A percentile compares a stretch with the other conserved stretches of the same genome.
Conservation (phyloP, 2,329 filamentous ascomycete genomes). For the Coniochaeta hoffmannii region DNA sequence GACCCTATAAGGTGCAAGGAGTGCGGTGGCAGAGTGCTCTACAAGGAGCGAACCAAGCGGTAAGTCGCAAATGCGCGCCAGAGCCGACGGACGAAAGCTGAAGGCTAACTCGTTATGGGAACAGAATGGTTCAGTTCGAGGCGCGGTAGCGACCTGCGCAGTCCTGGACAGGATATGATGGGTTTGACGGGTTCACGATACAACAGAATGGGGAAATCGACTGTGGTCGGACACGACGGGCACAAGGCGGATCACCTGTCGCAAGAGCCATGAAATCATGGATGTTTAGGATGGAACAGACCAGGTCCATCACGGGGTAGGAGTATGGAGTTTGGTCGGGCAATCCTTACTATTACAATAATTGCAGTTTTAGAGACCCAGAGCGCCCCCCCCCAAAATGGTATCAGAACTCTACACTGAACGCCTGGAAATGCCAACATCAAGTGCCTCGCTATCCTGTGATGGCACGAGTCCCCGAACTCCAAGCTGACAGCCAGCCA, state of each 20-base stretch:
- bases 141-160: conserved; percentile 64
- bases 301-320: not conserved
- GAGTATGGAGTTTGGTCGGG: conserved; percentile 1
- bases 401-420: conserved; percentile 5
- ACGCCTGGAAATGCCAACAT: not conserved
- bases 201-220: not conserved
- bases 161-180: not conserved
- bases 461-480: conserved; percentile 15
- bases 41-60: conserved; percentile 98
- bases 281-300: not conserved
- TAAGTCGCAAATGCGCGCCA: conserved; percentile 36
- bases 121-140: conserved; percentile 97
- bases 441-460: not conserved
- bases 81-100: not conserved
- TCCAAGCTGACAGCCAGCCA: conserved; percentile 6
- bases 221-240: no score
- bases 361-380: conserved; percentile 3
- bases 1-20: conserved; percentile 83
- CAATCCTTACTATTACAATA: not conserved
- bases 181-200: not conserved
- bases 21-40: conserved; percentile 90
- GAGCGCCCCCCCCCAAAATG: conserved; percentile 1
- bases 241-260: not conserved
- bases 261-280: no score
- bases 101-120: conserved; percentile 13